Percentiles rank a stretch among this genome's conserved stretches.
These are phyloP conservation scores for Ambrosiella cleistominuta DNA, from an alignment of 2,329 filamentous ascomycete species.

Conservation along the genomic window DNA sequence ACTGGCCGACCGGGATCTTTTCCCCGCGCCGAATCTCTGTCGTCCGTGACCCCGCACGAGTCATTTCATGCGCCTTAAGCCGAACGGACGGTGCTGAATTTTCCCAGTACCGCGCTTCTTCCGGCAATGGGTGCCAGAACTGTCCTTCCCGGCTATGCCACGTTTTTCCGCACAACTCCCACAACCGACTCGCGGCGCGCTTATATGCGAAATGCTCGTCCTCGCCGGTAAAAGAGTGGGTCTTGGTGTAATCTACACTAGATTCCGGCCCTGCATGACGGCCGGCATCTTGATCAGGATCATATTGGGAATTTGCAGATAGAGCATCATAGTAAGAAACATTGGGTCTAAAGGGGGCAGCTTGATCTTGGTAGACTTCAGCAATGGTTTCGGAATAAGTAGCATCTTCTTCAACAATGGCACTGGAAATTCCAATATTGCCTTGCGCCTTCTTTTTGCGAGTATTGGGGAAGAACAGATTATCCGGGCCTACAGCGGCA, in stretches of 20 bases:
- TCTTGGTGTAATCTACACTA: conserved; percentile 46
- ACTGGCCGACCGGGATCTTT: conserved; percentile 4
- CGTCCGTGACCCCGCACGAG: conserved; percentile 5
- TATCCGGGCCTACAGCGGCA: conserved; percentile 50
- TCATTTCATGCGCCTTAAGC: conserved; percentile 1
- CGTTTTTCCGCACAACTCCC: conserved; percentile 58
- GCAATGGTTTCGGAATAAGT: conserved; percentile 28
- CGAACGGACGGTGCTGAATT: conserved; percentile 12
- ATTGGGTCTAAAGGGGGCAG: conserved; percentile 63
- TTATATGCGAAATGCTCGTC: conserved; percentile 72
- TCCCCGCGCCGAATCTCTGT: conserved; percentile 8
- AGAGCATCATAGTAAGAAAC: conserved; percentile 44
- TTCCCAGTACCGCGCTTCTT: conserved; percentile 52
- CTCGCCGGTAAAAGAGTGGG: conserved; percentile 55
- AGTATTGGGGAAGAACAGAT: conserved; percentile 57
- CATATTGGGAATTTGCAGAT: conserved; percentile 29
- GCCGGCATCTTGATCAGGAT: conserved; percentile 36
- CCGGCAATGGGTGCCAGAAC: conserved; percentile 57
- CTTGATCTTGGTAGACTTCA: conserved; percentile 64
- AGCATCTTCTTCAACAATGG: conserved; percentile 20
- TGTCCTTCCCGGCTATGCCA: conserved; percentile 45
- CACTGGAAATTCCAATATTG: neutral
- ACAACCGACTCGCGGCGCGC: conserved; percentile 56
- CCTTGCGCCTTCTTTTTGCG: conserved; percentile 11
- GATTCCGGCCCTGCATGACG: conserved; percentile 26